phyloP scores from a whole-genome alignment of 2,329 filamentous ascomycete genomes.

The Aspergillus quadrilineatus region DNA sequence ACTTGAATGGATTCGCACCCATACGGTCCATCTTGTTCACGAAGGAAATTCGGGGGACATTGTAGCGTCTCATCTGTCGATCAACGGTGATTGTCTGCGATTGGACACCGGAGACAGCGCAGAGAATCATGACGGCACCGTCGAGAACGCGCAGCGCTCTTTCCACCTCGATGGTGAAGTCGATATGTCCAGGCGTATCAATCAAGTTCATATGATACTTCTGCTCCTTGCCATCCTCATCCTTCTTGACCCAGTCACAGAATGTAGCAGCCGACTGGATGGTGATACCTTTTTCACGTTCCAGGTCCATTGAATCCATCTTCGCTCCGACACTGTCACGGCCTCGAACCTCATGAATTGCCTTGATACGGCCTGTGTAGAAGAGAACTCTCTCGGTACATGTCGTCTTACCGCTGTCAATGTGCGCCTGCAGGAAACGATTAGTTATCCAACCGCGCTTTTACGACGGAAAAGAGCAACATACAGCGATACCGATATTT shows the following conservation, averaged over 20 bases:
- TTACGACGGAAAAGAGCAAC: conserved; percentile 22
- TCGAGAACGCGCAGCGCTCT: conserved; percentile 90
- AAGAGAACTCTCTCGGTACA: conserved; percentile 94
- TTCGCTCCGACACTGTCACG: conserved; percentile 95
- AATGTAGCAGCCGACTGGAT: conserved; percentile 98
- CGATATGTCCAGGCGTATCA: conserved; percentile 96
- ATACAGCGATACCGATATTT: conserved; percentile 96
- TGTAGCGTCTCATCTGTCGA: conserved; percentile 97
- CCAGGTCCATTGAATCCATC: conserved; percentile 99
- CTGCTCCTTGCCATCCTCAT: conserved; percentile 73
- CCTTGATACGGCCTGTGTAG: conserved; percentile 95
- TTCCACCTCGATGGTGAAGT: conserved; percentile 99
- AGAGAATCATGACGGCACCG: conserved; percentile 97
- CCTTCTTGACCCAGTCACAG: conserved; percentile 91
- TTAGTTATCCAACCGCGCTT: background rate
- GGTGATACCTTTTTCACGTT: conserved; percentile 97
- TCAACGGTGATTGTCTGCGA: conserved; percentile 98
- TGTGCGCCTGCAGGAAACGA: conserved; percentile 68
- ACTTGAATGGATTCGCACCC: conserved; percentile 97
- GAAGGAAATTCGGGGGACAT: conserved; percentile 91
- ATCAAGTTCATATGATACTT: conserved; percentile 98
- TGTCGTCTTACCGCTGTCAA: conserved; percentile 97
- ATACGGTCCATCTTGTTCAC: conserved; percentile 99
- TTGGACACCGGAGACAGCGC: conserved; percentile 94
- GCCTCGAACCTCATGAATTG: conserved; percentile 88